Base-by-base conservation (phyloP, 148 eudicot genomes). In the Amaranthus hypochondriacus region DNA sequence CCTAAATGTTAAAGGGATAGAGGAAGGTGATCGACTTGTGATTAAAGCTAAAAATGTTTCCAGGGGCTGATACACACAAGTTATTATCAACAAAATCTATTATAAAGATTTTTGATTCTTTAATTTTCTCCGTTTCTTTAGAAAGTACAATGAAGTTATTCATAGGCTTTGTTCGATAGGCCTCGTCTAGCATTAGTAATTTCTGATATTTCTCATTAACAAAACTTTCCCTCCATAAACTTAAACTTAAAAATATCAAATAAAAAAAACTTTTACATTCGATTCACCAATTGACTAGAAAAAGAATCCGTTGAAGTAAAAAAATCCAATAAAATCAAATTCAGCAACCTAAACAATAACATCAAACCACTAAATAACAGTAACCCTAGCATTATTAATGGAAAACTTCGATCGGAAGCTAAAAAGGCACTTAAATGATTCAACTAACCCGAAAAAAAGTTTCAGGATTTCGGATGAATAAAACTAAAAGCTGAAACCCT, bases 401-500 rank as follows among this genome's bases (percentile, higher is more conserved):
- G 4, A 43, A 72, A 48, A 21, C 4, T 9, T 42, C 6, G 7
- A 54, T 7, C 55, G 60, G 4, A 54, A 55, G 13, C 50, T 39
- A 59, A 48, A 11, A 2, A 15, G 2, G 2, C 4, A 73, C 59
- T 13, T 50, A 60, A 62, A 2, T 4, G 52, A 56, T 21, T 50
- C 13, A 56, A 71, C 48, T 48, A 65, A 63, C 12, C 46, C 54
- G 6, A 63, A 63, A 4, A 12, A 54, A 14, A 60, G 58, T 15
- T 62, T 54, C 63, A 76, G 4, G 11, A 28, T 11, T 46, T 5
- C 15, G 9, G 63, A 47, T 55, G 43, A 43, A 39, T 48, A 39
- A 14, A 56, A 53, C 8, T 61, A 62, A 61, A 7, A 15, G 42
- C 3, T n/a, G 7, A 47, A 79, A 50, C 75, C 82, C 78, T 74